Conservation (phyloP, 202 grass and related monocot species). For the Elaeis oleifera region DNA sequence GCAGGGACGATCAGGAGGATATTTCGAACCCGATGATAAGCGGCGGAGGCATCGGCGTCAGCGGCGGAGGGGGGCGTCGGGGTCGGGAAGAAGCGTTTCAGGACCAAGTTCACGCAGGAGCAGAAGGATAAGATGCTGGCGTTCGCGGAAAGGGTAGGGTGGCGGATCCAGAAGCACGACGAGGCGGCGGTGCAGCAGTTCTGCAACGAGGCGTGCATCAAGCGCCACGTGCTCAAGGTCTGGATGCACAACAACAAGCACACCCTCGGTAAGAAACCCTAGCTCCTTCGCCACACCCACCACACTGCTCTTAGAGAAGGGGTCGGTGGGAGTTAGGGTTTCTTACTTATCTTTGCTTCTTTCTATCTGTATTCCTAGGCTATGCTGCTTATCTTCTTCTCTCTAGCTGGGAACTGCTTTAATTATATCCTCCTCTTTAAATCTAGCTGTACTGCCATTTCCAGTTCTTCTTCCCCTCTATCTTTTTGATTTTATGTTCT, state of each 20-base stretch:
- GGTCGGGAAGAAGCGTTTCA: conserved; percentile 75
- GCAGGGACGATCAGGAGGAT: conserved; percentile 50
- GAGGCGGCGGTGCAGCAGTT: conserved; percentile 91
- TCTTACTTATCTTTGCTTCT: neutral
- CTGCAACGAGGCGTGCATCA: conserved; percentile 74
- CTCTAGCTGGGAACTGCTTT: neutral
- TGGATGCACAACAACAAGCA: conserved; percentile 99
- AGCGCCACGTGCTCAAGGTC: conserved; percentile 90
- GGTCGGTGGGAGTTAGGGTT: too few species aligned
- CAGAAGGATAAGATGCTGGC: conserved; percentile 93
- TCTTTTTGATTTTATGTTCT: neutral
- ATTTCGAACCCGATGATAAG: conserved; percentile 55
- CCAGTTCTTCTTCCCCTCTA: neutral
- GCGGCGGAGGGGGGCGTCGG: conserved; percentile 39
- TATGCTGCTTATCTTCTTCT: neutral
- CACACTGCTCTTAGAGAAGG: too few species aligned
- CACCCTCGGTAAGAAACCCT: conserved; percentile 93
- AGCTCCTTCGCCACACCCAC: conserved; percentile 1
- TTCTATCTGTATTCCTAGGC: neutral
- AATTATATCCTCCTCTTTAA: neutral
- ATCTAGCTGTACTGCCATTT: neutral
- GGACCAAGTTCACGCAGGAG: conserved; percentile 87
- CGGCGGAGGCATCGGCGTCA: conserved; percentile 30
- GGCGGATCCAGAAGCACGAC: conserved; percentile 99
- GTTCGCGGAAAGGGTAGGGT: conserved; percentile 77